phyloP scores from a whole-genome alignment of 225 moss, liverwort and hornwort genomes.

The Bryum argenteum region DNA sequence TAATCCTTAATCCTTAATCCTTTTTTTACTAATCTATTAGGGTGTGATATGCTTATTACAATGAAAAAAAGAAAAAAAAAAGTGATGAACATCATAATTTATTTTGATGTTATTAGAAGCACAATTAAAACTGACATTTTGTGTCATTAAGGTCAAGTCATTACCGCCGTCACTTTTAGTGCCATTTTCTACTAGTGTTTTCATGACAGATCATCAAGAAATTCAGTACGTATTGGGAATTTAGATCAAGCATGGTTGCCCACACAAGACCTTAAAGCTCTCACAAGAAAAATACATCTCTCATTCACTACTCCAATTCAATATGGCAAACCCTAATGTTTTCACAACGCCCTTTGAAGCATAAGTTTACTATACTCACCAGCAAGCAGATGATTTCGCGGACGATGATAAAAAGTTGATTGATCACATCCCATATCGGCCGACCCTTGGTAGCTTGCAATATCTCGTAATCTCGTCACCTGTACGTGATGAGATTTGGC shows the following conservation, averaged over 20 bases:
- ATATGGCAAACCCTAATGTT: neutral
- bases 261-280: neutral
- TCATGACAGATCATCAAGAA: neutral
- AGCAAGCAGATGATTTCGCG: neutral
- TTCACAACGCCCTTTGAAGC: neutral
- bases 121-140: no score
- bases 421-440: neutral
- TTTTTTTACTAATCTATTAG: no score
- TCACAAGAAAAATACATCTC: neutral
- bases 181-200: no score
- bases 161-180: no score
- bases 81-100: no score
- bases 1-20: no score
- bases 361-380: neutral
- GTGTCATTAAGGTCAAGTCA: no score
- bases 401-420: no score
- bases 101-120: no score
- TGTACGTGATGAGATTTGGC: no score
- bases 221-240: neutral
- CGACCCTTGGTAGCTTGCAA: neutral
- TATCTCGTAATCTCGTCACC: slow-evolving; percentile 2
- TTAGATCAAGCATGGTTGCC: neutral
- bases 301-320: neutral
- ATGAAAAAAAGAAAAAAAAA: no score
- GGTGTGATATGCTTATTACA: no score